phyloP scores from a whole-genome alignment of 192 early-diverging fungal genomes.

The Gaertneriomyces semiglobifer region DNA sequence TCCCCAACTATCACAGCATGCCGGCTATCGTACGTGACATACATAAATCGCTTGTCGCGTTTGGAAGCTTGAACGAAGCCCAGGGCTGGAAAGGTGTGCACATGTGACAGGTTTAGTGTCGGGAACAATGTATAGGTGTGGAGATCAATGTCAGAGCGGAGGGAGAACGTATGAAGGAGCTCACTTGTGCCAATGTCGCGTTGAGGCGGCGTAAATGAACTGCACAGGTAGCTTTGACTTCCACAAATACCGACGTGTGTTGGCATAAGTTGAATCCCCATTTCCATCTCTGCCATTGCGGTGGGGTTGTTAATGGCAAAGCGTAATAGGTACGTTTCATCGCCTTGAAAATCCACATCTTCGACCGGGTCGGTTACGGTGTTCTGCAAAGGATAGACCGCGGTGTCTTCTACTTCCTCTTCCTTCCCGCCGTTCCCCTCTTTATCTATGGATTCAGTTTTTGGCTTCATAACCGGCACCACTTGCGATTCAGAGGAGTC shows the following conservation, averaged over 20 bases:
- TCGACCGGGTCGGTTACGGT: slow-evolving; percentile 31
- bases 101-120: background rate
- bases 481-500: no score
- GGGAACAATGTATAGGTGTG: background rate
- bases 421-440: background rate
- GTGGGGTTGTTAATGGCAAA: background rate
- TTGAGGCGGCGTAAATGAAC: slow-evolving; percentile 5
- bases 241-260: slow-evolving; percentile 8
- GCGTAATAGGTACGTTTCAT: slow-evolving; percentile 5
- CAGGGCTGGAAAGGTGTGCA: slow-evolving; percentile 14
- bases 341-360: slow-evolving; percentile 35
- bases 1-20: slow-evolving; percentile 11
- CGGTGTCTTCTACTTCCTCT: background rate
- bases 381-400: slow-evolving; percentile 2
- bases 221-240: slow-evolving; percentile 24
- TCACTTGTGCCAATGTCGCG: background rate
- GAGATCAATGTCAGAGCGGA: slow-evolving; percentile 19
- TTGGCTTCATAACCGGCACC: no score
- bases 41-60: slow-evolving; percentile 15
- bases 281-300: background rate
- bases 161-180: background rate
- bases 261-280: background rate
- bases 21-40: slow-evolving; percentile 5
- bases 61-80: slow-evolving; percentile 34
- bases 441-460: no score